Evolutionary conservation across 257 asterid genomes (phyloP), one percentile per base, ranked within the genome.

Genomic region (Perilla frutescens): DNA sequence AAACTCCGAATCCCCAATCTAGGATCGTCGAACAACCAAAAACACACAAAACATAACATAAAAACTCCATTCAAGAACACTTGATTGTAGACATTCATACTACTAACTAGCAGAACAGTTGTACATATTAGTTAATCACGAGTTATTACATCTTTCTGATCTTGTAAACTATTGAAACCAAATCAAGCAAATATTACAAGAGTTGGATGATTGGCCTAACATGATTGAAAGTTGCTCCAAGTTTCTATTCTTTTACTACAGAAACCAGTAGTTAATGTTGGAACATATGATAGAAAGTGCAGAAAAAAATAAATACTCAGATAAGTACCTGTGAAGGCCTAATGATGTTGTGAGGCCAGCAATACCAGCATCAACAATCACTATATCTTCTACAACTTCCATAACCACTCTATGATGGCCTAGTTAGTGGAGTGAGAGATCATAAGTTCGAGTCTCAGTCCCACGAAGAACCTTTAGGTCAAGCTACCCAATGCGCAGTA

Each of bases 351-450:
- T 65, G 15, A 84, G 82, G 72, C 86, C 86, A 71, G 82, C 80
- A 59, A 81, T 69, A 47, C 88, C 88, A 78, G 82, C 88, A 37
- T 84, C 85, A 49, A 81, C 80, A 56, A 84, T 84, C 51, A 84
- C 84, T 68, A 79, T 64, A 6, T 70, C 81, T 40, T 78, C 80
- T 4, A 51, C 80, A 32, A 61, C 70, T 57, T 66, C 70, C 72
- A 76, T 71, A 59, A 48, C 72, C 47, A 45, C 48, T 11, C 57
- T 39, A 66, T 20, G 26, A 20, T 20, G 26, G 26, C 26, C 26
- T 20, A 20, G 0, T 20, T 20, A 20, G 26, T 20, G 26, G 26
- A 20, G 31, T 7, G 14, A 34, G 4, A 34, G 37, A 4, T 34
- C 37, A 34, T 34, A 34, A 34, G 37, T 34, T 34, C 3, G 37